These are phyloP conservation scores for Aspergillus sclerotialis DNA, from an alignment of 2,329 filamentous ascomycete genomes.

Conservation along the genomic window DNA sequence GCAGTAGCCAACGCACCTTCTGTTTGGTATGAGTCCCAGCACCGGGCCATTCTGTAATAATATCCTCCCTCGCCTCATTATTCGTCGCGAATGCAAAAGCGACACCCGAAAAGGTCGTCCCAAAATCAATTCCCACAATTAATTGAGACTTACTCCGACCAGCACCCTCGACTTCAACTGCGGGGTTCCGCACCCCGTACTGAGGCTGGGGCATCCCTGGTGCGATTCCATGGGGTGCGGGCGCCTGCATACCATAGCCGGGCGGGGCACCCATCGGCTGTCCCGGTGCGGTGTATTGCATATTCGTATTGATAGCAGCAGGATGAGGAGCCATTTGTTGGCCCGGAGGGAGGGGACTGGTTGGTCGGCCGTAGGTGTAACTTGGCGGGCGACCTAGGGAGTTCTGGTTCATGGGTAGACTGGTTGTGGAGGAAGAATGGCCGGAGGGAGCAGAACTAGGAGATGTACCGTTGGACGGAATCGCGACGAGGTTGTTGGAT, in stretches of 20 bases:
- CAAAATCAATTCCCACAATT: slow-evolving; percentile 98
- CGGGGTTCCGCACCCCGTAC: slow-evolving; percentile 25
- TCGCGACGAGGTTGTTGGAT: slow-evolving; percentile 25
- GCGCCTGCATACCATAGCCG: slow-evolving; percentile 37
- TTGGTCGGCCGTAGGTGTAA: slow-evolving; percentile 53
- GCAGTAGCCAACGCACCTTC: slow-evolving; percentile 59
- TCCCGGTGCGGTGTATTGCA: slow-evolving; percentile 41
- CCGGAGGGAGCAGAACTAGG: slow-evolving; percentile 30
- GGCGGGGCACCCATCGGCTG: slow-evolving; percentile 36
- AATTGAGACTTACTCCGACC: slow-evolving; percentile 91
- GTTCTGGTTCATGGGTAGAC: slow-evolving; percentile 52
- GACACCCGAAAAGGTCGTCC: slow-evolving; percentile 95
- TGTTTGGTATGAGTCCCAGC: slow-evolving; percentile 97
- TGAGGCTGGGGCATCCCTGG: slow-evolving; percentile 19
- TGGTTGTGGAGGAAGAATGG: slow-evolving; percentile 42
- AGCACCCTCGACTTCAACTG: slow-evolving; percentile 72
- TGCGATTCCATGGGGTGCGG: slow-evolving; percentile 21
- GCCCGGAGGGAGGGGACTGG: slow-evolving; percentile 45
- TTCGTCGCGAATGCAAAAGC: slow-evolving; percentile 91
- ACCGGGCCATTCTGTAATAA: slow-evolving; percentile 98
- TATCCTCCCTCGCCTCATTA: slow-evolving; percentile 95
- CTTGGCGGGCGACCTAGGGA: slow-evolving; percentile 56
- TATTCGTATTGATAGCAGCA: slow-evolving; percentile 50
- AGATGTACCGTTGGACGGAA: slow-evolving; percentile 28
- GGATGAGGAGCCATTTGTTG: slow-evolving; percentile 39